phyloP scores from a whole-genome alignment of 345 rosid genomes.

The Atalantia buxifolia region DNA sequence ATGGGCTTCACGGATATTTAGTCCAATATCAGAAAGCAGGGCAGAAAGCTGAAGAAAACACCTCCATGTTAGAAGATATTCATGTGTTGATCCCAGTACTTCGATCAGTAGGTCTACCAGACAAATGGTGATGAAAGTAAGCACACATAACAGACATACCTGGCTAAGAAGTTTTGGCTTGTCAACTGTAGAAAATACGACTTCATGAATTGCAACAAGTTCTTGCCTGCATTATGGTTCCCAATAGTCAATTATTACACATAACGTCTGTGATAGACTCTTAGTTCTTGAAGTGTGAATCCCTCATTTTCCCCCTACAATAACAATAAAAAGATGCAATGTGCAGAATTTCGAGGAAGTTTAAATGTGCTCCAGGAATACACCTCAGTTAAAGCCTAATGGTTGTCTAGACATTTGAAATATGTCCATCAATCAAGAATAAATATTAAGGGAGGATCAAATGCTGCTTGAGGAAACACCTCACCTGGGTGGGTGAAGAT shows the following conservation, averaged over 20 bases:
- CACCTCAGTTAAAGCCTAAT: background rate
- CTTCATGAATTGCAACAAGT: conserved; percentile 53
- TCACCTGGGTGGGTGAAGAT: background rate
- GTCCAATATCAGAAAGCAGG: conserved; percentile 71
- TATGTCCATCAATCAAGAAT: background rate
- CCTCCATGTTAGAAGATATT: conserved; percentile 19
- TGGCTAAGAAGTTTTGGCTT: conserved; percentile 78
- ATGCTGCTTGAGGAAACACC: conserved; percentile 3
- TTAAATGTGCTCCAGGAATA: background rate
- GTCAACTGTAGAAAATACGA: conserved; percentile 65
- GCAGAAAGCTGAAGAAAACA: conserved; percentile 63
- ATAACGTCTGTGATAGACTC: background rate
- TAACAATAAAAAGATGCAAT: background rate
- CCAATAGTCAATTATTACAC: conserved; percentile 12
- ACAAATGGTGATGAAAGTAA: background rate
- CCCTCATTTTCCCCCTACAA: background rate
- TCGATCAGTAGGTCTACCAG: background rate
- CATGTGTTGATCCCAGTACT: background rate
- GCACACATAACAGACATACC: conserved; percentile 29
- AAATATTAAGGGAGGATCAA: background rate
- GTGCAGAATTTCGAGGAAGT: background rate
- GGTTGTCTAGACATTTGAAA: background rate
- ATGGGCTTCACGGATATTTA: conserved; percentile 80
- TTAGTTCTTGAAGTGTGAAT: background rate
- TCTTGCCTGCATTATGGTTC: conserved; percentile 47